A percentile compares a stretch with the other conserved stretches of the same genome.
These are phyloP conservation scores for Populus hybrid DNA, from an alignment of 441 rosid species.

Conservation along the genomic window DNA sequence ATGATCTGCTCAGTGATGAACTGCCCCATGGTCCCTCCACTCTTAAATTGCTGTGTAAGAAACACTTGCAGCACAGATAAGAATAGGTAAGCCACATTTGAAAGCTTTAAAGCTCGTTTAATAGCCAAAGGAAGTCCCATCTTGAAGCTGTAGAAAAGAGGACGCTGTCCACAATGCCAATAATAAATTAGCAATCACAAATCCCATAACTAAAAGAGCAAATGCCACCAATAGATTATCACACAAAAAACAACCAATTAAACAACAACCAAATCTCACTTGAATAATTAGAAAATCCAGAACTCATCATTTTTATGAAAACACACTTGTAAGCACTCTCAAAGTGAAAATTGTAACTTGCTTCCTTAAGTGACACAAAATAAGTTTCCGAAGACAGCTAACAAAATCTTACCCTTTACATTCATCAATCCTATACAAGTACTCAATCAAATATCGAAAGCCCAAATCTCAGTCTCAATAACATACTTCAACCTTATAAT, in stretches of 20 bases:
- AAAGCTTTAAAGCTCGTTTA: constrained; percentile 55
- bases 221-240: neutral
- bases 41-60: constrained; percentile 35
- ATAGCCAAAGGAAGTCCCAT: constrained; percentile 71
- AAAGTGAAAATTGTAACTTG: too few species aligned
- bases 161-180: constrained; percentile 52
- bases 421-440: neutral
- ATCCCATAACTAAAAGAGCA: neutral
- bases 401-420: neutral
- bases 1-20: constrained; percentile 54
- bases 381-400: too few species aligned
- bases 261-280: neutral
- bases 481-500: neutral
- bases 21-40: constrained; percentile 37
- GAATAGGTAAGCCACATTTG: constrained; percentile 41
- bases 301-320: neutral
- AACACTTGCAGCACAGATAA: constrained; percentile 44
- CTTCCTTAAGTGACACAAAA: too few species aligned
- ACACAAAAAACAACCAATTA: constrained; percentile 19
- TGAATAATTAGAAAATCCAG: neutral
- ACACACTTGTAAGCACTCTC: neutral
- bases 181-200: constrained; percentile 15
- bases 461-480: too few species aligned
- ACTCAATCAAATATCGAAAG: neutral
- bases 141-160: constrained; percentile 76